Conservation (phyloP, 2,329 filamentous ascomycete genomes). For the Fusarium nelsonii region DNA sequence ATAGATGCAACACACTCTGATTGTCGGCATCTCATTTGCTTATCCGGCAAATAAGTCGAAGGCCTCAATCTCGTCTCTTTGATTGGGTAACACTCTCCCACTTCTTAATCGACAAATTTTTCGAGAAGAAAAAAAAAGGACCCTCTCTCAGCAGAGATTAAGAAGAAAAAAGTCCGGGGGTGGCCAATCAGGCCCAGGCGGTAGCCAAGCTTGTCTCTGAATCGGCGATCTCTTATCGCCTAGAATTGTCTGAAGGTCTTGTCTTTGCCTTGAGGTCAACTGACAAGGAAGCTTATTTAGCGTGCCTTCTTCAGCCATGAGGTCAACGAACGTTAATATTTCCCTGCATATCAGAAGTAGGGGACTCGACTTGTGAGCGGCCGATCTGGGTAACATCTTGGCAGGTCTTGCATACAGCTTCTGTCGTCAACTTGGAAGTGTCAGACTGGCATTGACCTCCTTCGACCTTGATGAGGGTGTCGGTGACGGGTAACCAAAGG, state of each 20-base stretch:
- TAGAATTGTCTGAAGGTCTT: constrained; percentile 30
- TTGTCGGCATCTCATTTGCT: constrained; percentile 13
- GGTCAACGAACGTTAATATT: constrained; percentile 30
- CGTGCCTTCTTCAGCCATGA: constrained; percentile 25
- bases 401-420: constrained; percentile 26
- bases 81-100: constrained; percentile 7
- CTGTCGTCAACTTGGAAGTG: constrained; percentile 7
- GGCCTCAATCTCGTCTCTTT: constrained; percentile 23
- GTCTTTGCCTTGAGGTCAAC: constrained; percentile 32
- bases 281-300: constrained; percentile 39
- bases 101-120: constrained; percentile 23
- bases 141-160: constrained; percentile 23
- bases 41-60: constrained; percentile 11
- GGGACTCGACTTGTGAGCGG: constrained; percentile 24
- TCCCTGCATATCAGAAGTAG: constrained; percentile 29
- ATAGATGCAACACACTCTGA: background rate
- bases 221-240: constrained; percentile 46
- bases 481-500: background rate
- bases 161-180: constrained; percentile 47
- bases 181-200: constrained; percentile 46
- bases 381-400: constrained; percentile 27
- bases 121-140: constrained; percentile 20
- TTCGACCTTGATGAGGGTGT: constrained; percentile 17
- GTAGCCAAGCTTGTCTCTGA: constrained; percentile 36
- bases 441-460: constrained; percentile 15